Conservation (phyloP, 768 basidiomycete genomes). For the Mycena latifolia region DNA sequence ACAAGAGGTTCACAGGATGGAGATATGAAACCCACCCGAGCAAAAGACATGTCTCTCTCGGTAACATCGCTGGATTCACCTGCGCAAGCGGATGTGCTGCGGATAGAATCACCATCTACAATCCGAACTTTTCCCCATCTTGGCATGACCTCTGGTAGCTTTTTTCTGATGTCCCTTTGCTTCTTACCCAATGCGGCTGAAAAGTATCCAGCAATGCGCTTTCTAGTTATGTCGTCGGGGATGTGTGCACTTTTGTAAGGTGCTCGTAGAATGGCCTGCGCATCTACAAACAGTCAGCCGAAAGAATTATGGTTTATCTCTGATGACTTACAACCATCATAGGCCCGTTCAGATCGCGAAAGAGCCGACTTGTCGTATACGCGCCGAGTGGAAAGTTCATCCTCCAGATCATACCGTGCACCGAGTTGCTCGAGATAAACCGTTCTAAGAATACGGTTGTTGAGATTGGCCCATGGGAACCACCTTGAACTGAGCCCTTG, state of each 20-base stretch:
- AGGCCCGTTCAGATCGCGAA: background rate
- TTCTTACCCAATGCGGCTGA: background rate
- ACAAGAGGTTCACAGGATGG: background rate
- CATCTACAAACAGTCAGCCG: background rate
- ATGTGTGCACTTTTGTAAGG: background rate
- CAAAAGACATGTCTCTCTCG: conserved; percentile 6
- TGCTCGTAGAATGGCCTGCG: background rate
- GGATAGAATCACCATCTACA: conserved; percentile 37
- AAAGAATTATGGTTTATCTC: too few relatives aligned
- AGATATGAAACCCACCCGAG: background rate
- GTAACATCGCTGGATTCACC: background rate
- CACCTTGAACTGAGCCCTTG: conserved; percentile 35
- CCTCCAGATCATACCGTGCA: conserved; percentile 40
- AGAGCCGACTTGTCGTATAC: background rate
- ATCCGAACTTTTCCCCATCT: too few relatives aligned
- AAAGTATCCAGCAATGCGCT: conserved; percentile 35
- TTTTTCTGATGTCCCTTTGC: background rate
- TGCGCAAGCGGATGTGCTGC: conserved; percentile 3
- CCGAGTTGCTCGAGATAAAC: conserved; percentile 44
- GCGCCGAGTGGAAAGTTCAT: conserved; percentile 24
- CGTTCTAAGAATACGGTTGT: conserved; percentile 38
- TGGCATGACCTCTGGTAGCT: conserved; percentile 35
- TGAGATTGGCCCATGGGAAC: too few relatives aligned
- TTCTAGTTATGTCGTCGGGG: conserved; percentile 12
- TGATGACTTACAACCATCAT: background rate